Base-by-base conservation (phyloP, 2,329 filamentous ascomycete genomes). In the Elsinoe australis region DNA sequence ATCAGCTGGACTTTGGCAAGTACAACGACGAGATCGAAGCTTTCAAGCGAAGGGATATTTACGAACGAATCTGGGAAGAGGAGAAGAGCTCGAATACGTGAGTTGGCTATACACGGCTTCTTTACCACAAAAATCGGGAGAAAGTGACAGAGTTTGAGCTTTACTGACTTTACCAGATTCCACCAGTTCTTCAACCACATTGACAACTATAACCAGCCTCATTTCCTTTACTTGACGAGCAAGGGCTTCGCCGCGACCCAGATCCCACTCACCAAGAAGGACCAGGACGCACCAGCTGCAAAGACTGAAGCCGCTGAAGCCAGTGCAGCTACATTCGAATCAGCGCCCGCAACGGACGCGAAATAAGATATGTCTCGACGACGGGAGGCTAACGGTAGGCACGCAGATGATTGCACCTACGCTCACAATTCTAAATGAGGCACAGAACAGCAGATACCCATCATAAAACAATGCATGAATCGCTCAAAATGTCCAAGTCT, bases 11-110 rank as follows among this genome's bases (percentile, higher is more conserved):
- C 58, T 98, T 95, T 63, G 72, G 72, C 39, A 83, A 82, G 53
- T 88, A 82, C 59, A 79, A 90, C 51, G 77, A 80, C 39, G 77
- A 87, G 65, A 86, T 98, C 57, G 75, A 84, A 54, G 83, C 82
- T 51, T 98, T 98, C 69, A 96, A 96, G 71, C 81, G 94, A 62
- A 71, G 81, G 56, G 81, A 94, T 64, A 96, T 98, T 52, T 98
- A 98, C 63, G 79, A 85, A 59, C 77, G 87, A 18, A 95, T 96
- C 56, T 96, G 94, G 66, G 76, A 83, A 19, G 83, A 94, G 46
- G 92, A 96, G 65, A 86, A 92, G 67, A 79, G 83, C 63, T 83
- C 87, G 54, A 88, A 90, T 62, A 79, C 85, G 85, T 90, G 73
- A 78, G 85, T 78, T 57, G n/a, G n/a, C 51, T 52, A 7, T 34